Conservation (phyloP, 2,329 filamentous ascomycete species). For the Esteya vermicola region DNA sequence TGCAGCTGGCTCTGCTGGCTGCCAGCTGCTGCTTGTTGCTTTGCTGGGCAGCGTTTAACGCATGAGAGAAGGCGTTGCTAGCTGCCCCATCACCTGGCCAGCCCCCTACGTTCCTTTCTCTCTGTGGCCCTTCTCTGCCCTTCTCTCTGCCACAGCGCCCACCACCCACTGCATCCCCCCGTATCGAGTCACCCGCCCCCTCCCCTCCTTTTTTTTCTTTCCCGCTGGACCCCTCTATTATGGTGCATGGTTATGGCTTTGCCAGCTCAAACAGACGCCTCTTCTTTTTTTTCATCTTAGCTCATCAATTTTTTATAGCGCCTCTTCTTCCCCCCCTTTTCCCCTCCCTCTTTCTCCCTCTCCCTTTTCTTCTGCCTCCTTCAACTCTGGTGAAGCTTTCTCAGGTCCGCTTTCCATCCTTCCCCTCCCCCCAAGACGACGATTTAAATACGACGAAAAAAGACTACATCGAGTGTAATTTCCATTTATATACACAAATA, state of each 20-base stretch:
- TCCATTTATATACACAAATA: neutral
- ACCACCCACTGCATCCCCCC: neutral
- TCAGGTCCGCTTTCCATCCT: neutral
- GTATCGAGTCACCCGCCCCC: no score
- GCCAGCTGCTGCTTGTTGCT: no score
- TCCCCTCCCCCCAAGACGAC: neutral
- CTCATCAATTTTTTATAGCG: neutral
- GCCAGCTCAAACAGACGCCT: neutral
- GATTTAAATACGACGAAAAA: neutral
- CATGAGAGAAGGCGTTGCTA: no score
- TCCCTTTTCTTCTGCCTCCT: neutral
- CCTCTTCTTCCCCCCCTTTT: neutral
- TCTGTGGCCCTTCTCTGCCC: no score
- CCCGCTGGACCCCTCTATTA: neutral
- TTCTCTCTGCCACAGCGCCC: no score
- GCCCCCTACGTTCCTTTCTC: no score
- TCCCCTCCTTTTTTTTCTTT: constrained; percentile 2
- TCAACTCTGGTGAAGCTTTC: no score
- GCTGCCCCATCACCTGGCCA: no score
- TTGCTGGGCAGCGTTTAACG: no score
- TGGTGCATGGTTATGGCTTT: no score
- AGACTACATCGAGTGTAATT: no score
- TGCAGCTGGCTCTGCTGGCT: no score
- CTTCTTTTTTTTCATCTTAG: neutral
- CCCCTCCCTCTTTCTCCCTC: neutral